Percentiles rank a stretch among this genome's conserved stretches.
Conservation (phyloP, 2,329 filamentous ascomycete species). For the Pseudocercospora musae region DNA sequence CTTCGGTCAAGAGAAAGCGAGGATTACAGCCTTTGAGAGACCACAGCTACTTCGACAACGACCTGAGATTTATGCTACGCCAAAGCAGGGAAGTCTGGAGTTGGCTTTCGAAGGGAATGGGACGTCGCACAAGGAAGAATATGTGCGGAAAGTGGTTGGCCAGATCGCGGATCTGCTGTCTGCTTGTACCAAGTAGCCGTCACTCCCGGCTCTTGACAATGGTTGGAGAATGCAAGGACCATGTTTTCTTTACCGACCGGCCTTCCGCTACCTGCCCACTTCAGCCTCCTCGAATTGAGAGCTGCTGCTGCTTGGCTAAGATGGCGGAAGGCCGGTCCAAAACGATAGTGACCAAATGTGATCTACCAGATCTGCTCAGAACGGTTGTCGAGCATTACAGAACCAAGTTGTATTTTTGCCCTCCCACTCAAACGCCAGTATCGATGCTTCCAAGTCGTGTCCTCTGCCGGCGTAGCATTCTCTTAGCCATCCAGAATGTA, state of each 20-base stretch:
- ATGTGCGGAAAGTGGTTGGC: not conserved
- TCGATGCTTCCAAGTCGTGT: not conserved
- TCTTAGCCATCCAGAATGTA: not conserved
- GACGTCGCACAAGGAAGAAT: not conserved
- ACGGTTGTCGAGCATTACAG: not conserved
- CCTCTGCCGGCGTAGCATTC: not conserved
- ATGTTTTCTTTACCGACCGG: no score
- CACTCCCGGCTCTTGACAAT: not conserved
- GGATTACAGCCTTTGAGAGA: slow-evolving; percentile 5
- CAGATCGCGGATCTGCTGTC: not conserved
- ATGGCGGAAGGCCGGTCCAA: no score
- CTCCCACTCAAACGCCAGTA: not conserved
- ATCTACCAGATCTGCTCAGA: not conserved
- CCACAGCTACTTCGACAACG: not conserved
- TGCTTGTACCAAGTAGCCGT: not conserved
- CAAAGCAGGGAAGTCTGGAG: not conserved
- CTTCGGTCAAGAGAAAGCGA: slow-evolving; percentile 4
- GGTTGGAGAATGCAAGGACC: no score
- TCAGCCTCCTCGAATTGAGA: no score
- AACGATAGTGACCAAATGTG: no score
- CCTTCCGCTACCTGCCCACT: no score
- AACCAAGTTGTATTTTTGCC: not conserved
- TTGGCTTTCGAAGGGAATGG: slow-evolving; percentile 14
- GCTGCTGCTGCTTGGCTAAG: no score
- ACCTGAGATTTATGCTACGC: slow-evolving; percentile 15